A percentile compares a stretch with the other conserved stretches of the same genome.
Evolutionary conservation across 2,329 filamentous ascomycete genomes (phyloP).

Genomic region (Trematosphaeria pertusa): DNA sequence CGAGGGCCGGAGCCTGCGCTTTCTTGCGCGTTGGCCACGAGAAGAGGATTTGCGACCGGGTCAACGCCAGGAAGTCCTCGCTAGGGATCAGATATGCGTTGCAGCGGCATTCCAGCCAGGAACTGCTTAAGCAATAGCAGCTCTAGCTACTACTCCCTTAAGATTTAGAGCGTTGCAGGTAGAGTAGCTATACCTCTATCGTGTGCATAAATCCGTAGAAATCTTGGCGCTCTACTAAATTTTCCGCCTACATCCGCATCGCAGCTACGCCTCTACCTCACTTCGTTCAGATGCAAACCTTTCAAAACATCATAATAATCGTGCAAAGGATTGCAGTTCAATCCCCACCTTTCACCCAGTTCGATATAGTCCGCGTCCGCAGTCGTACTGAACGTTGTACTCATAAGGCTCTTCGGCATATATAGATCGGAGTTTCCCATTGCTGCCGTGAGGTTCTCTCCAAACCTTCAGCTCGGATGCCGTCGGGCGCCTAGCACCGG

Average conservation of each 20-base stretch:
- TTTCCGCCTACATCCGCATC: too few relatives aligned
- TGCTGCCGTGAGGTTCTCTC: constrained; percentile 2
- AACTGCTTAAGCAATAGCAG: too few relatives aligned
- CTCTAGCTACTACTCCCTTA: too few relatives aligned
- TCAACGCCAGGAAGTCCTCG: constrained; percentile 7
- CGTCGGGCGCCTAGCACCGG: background rate
- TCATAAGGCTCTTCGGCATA: constrained; percentile 12
- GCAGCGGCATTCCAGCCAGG: constrained; percentile 20
- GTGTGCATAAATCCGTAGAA: too few relatives aligned
- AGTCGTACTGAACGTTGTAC: constrained; percentile 2
- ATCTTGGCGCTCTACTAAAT: too few relatives aligned
- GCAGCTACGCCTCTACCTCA: too few relatives aligned
- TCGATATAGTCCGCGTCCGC: constrained; percentile 10
- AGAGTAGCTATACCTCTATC: too few relatives aligned
- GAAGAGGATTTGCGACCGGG: constrained; percentile 3
- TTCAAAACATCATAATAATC: too few relatives aligned
- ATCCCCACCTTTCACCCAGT: too few relatives aligned
- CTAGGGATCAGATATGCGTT: constrained; percentile 13
- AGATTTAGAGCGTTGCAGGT: too few relatives aligned
- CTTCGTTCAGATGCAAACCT: too few relatives aligned
- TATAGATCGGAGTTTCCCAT: constrained; percentile 5
- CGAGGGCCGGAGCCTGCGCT: constrained; percentile 20
- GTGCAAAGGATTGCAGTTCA: too few relatives aligned
- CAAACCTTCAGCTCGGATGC: background rate
- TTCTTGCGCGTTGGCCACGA: constrained; percentile 17